A percentile compares a stretch with the other conserved stretches of the same genome.
Evolutionary conservation across 2,329 filamentous ascomycete genomes (phyloP).

Genomic region (Colletotrichum spaethianum): DNA sequence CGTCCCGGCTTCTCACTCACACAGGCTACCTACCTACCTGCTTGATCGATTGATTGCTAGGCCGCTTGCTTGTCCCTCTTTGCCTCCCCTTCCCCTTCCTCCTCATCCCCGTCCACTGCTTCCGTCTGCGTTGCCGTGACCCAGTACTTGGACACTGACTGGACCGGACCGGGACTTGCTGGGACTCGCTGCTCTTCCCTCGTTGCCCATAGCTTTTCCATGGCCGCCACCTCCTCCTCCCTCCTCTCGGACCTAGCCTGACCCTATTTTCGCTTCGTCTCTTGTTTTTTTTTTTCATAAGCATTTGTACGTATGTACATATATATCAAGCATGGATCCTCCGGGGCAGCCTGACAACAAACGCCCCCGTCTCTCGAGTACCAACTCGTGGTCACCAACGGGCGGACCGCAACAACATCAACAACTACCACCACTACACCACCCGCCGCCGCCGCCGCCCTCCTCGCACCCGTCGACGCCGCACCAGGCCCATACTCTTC

Average conservation of each 20-base stretch:
- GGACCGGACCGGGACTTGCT: constrained; percentile 25
- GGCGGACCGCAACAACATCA: constrained; percentile 61
- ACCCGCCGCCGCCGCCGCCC: constrained; percentile 59
- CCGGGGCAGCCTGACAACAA: constrained; percentile 71
- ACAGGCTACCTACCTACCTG: constrained; percentile 36
- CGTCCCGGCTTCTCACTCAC: constrained; percentile 31
- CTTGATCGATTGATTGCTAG: constrained; percentile 26
- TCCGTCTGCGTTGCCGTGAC: constrained; percentile 24
- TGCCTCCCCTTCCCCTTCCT: constrained; percentile 8
- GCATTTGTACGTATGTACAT: constrained; percentile 54
- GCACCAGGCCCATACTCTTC: constrained; percentile 48
- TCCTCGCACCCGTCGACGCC: constrained; percentile 54
- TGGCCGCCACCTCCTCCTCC: constrained; percentile 46
- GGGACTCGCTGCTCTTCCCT: constrained; percentile 25
- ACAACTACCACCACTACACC: constrained; percentile 60
- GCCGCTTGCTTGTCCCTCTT: constrained; percentile 24
- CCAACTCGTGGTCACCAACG: constrained; percentile 59
- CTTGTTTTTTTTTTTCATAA: constrained; percentile 42
- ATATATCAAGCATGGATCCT: constrained; percentile 72
- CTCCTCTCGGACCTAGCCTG: constrained; percentile 42
- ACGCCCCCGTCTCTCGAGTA: constrained; percentile 67
- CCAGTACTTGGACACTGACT: constrained; percentile 21
- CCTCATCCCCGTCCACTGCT: constrained; percentile 32
- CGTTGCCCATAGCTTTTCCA: constrained; percentile 53
- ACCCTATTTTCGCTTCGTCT: constrained; percentile 43